Conservation (phyloP, 2,329 filamentous ascomycete genomes). For the Fusarium nisikadoi region DNA sequence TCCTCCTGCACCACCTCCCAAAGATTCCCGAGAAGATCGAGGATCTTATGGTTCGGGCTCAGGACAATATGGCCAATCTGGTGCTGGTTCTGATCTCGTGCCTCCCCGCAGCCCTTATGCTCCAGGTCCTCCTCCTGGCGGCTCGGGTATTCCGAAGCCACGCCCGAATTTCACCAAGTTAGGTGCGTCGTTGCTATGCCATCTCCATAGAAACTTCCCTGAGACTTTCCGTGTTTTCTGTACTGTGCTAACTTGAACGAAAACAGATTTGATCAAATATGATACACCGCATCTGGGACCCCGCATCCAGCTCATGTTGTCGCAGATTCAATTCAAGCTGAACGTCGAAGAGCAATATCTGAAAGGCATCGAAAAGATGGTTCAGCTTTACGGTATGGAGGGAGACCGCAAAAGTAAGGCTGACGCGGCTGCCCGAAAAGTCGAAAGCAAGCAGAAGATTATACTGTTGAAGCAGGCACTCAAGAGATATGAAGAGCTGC, state of each 20-base stretch:
- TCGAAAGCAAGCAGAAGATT: slow-evolving; percentile 98
- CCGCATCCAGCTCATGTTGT: slow-evolving; percentile 98
- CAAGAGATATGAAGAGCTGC: slow-evolving; percentile 96
- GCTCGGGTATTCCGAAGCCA: slow-evolving; percentile 74
- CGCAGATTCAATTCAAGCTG: slow-evolving; percentile 97
- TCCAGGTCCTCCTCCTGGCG: slow-evolving; percentile 75
- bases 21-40: slow-evolving; percentile 68
- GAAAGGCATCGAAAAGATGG: slow-evolving; percentile 99
- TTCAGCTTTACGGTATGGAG: slow-evolving; percentile 96
- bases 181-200: slow-evolving; percentile 65
- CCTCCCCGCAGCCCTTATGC: slow-evolving; percentile 83
- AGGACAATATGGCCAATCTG: slow-evolving; percentile 65
- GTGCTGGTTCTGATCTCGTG: slow-evolving; percentile 78
- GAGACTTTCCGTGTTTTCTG: background rate
- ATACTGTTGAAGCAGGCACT: slow-evolving; percentile 93
- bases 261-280: slow-evolving; percentile 93
- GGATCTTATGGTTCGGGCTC: slow-evolving; percentile 69
- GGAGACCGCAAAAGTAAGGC: slow-evolving; percentile 95
- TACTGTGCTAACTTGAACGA: slow-evolving; percentile 6
- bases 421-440: slow-evolving; percentile 87
- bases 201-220: background rate
- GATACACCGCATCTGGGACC: slow-evolving; percentile 95
- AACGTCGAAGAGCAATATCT: slow-evolving; percentile 99
- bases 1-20: slow-evolving; percentile 76
- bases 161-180: slow-evolving; percentile 96